Base-by-base conservation (phyloP, 2,329 filamentous ascomycete genomes). In the Xylariaceae sp. region DNA sequence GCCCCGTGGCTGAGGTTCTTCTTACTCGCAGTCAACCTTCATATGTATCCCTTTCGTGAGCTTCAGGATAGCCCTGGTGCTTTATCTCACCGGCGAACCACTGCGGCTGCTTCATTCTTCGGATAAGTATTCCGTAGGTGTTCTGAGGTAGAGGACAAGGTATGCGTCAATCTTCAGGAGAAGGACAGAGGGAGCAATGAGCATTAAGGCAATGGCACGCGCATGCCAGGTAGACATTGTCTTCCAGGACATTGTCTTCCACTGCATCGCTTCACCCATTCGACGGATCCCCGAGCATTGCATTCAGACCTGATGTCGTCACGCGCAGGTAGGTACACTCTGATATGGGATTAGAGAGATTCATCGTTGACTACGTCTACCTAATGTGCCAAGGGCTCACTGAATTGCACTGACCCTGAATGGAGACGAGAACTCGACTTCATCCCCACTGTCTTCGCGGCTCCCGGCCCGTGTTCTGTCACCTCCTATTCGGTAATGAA, bases 251-350 rank as follows among this genome's bases (percentile, higher is more conserved):
- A 34, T 41, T 4, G 34, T 53, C 49, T 51, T 47, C 55, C 37
- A 47, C 55, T 39, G 56, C 52, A 52, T 47, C 44, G 50, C 48
- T 15, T 35, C 51, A 35, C 37, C 53, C 48, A 54, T 23, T 54
- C 51, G 53, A 55, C 54, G 58, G 56, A 45, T 47, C 53, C 51
- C 23, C 51, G 2, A 30, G 23, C 23, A 30, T 30, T 58, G 49
- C 47, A 15, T 56, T 39, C 37, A 13, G 39, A 23, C 23, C 55
- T 35, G 53, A 53, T 45, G 49, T 55, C 51, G 2, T 13, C 41
- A 13, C 18, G 17, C 17, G 17, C 17, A 17, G 17, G 17, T 17
- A 44, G 18, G 30, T 54, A 8, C 51, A 5, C 39, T 30, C 23
- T 30, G 37, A 39, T 41, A 44, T 17, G 15, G 52, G 52, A 45